Base-by-base conservation (phyloP, 1,284 basidiomycete genomes). In the Irpex sp. region DNA sequence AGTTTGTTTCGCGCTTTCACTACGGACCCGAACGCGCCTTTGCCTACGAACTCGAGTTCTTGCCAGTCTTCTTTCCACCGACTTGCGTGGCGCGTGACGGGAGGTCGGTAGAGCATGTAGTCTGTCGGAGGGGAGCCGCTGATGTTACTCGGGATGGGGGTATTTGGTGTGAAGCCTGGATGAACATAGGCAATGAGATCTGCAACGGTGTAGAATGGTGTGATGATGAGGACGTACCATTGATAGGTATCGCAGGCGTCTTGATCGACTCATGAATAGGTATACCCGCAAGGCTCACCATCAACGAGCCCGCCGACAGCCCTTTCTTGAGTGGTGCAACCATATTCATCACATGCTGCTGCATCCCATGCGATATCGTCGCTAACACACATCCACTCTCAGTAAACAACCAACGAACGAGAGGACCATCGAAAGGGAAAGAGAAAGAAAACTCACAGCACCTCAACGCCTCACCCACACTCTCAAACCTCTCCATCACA, bases 11-110 rank as follows among this genome's bases (percentile, higher is more conserved):
- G 81, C 0, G 95, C 95, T 74, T 98, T 98, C 53, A 97, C 94
- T 0, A 98, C 96, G 21, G 93, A 92, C 0, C 95, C 95, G 73
- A 96, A 98, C 0, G 92, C 95, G 0, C 95, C 95, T 72, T 91
- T 92, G 1, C 96, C 95, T 67, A 93, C 70, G 31, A 92, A 74
- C 68, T 93, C 91, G 13, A 93, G 73, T 70, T 93, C 90, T 68
- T 92, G 89, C 89, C 90, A 93, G 68, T 93, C 92, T 66, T 92
- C 90, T 68, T 91, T 91, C 88, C 90, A 93, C 61, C 92, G 77
- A 70, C 90, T 92, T 1, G 81, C 72, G 37, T 86, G 84, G 53
- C 81, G 79, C n/a, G 78, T 76, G 5, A 76, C 75, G 7, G 73
- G 69, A 33, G 31, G 31, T 0, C 53, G 53, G 53, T 55, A 55